Conservation (phyloP, 2,329 filamentous ascomycete species). For the Amauroascus niger region DNA sequence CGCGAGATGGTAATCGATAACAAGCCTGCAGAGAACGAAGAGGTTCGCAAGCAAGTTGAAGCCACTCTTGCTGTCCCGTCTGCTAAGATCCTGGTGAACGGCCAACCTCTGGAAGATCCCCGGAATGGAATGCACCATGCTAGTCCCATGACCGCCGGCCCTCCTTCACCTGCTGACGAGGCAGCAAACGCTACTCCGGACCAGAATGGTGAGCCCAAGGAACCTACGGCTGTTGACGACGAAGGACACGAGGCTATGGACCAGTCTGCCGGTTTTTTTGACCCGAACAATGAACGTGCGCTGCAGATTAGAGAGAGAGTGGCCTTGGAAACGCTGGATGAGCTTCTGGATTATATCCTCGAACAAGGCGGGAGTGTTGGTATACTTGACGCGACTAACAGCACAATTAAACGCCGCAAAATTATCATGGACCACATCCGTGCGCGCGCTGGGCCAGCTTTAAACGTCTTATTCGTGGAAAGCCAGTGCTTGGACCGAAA, state of each 20-base stretch:
- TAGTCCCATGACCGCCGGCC: slow-evolving; percentile 12
- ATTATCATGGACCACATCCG: slow-evolving; percentile 76
- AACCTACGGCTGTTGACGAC: slow-evolving; percentile 8
- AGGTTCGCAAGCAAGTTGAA: slow-evolving; percentile 13
- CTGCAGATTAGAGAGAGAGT: slow-evolving; percentile 80
- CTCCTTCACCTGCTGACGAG: not conserved
- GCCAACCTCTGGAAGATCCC: slow-evolving; percentile 35
- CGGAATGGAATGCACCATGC: slow-evolving; percentile 9
- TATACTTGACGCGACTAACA: slow-evolving; percentile 95
- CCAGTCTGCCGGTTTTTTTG: slow-evolving; percentile 88
- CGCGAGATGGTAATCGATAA: slow-evolving; percentile 36
- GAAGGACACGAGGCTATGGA: slow-evolving; percentile 53
- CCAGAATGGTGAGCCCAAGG: slow-evolving; percentile 14
- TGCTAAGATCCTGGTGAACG: slow-evolving; percentile 51
- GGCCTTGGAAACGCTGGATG: slow-evolving; percentile 83
- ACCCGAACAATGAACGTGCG: slow-evolving; percentile 75
- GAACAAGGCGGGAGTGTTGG: slow-evolving; percentile 75
- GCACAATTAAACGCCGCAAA: slow-evolving; percentile 75
- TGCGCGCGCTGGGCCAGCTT: slow-evolving; percentile 65
- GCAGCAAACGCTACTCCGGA: not conserved
- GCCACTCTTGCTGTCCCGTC: slow-evolving; percentile 39
- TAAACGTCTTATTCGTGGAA: slow-evolving; percentile 91
- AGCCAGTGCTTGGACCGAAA: slow-evolving; percentile 80
- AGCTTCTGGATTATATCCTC: slow-evolving; percentile 82
- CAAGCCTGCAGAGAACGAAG: slow-evolving; percentile 21